These are phyloP conservation scores for Phytophthora palmivora DNA, from an alignment of 352 stramenopile genomes.

Conservation along the genomic window DNA sequence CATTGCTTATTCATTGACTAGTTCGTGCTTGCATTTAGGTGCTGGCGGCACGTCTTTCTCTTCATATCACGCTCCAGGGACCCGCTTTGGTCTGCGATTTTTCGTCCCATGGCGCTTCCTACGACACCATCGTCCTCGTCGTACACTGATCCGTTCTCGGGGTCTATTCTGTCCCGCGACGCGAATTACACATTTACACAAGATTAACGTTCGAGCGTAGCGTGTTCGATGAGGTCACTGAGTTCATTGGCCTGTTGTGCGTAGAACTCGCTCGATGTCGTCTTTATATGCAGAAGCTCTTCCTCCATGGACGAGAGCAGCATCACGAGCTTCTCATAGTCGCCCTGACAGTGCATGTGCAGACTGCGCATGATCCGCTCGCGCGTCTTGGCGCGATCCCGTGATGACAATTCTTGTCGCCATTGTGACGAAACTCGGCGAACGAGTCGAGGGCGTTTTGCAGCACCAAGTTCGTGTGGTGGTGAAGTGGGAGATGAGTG, in stretches of 20 bases:
- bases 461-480: slow-evolving; percentile 17
- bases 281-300: slow-evolving; percentile 81
- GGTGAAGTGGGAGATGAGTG: slow-evolving; percentile 20
- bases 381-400: slow-evolving; percentile 67
- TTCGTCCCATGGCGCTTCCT: slow-evolving; percentile 35
- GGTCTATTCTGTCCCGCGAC: slow-evolving; percentile 10
- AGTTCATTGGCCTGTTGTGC: slow-evolving; percentile 63
- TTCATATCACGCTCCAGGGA: slow-evolving; percentile 17
- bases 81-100: slow-evolving; percentile 32
- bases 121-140: slow-evolving; percentile 25
- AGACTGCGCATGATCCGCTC: slow-evolving; percentile 74
- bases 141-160: slow-evolving; percentile 11
- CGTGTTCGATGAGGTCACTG: slow-evolving; percentile 55
- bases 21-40: slow-evolving; percentile 5
- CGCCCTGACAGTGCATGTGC: slow-evolving; percentile 53
- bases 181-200: slow-evolving; percentile 32
- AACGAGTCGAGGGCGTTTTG: slow-evolving; percentile 49
- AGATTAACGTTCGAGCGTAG: slow-evolving; percentile 50
- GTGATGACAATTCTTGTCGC: slow-evolving; percentile 60
- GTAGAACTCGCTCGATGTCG: slow-evolving; percentile 72
- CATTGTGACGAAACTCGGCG: slow-evolving; percentile 58
- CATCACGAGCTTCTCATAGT: slow-evolving; percentile 72
- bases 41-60: slow-evolving; percentile 14
- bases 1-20: slow-evolving; percentile 27
- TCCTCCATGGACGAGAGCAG: slow-evolving; percentile 79